Conservation (phyloP, 805 yeast species). For the Ogataea populi-albae region DNA sequence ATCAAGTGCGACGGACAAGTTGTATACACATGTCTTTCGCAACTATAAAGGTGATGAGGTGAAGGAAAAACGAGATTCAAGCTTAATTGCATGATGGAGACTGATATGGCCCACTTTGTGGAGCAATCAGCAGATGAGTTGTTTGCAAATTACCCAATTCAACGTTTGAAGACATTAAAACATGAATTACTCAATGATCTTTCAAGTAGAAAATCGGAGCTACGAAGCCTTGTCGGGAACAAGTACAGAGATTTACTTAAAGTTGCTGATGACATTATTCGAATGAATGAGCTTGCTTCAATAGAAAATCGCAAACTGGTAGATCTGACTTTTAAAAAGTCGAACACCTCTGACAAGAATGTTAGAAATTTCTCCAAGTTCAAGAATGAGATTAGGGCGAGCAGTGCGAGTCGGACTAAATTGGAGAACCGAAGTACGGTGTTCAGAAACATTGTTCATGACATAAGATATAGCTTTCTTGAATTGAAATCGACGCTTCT, state of each 20-base stretch:
- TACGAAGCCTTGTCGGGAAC: constrained; percentile 32
- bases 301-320: constrained; percentile 26
- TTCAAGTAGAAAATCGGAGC: constrained; percentile 21
- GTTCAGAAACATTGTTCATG: constrained; percentile 27
- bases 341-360: constrained; percentile 25
- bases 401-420: constrained; percentile 11
- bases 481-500: constrained; percentile 12
- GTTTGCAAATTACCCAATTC: constrained; percentile 28
- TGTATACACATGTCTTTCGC: too few relatives aligned
- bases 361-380: constrained; percentile 23
- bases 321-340: constrained; percentile 28
- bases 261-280: constrained; percentile 37
- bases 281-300: constrained; percentile 30
- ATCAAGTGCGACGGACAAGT: too few relatives aligned
- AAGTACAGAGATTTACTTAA: constrained; percentile 35
- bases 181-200: constrained; percentile 22
- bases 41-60: neutral
- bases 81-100: constrained; percentile 6
- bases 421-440: constrained; percentile 17
- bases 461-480: constrained; percentile 22
- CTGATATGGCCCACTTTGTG: constrained; percentile 9
- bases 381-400: constrained; percentile 7
- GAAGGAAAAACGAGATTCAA: neutral
- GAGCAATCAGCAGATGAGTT: constrained; percentile 23
- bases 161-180: constrained; percentile 27